phyloP scores from a whole-genome alignment of 1,284 basidiomycete species.

The Xanthoconium separans region DNA sequence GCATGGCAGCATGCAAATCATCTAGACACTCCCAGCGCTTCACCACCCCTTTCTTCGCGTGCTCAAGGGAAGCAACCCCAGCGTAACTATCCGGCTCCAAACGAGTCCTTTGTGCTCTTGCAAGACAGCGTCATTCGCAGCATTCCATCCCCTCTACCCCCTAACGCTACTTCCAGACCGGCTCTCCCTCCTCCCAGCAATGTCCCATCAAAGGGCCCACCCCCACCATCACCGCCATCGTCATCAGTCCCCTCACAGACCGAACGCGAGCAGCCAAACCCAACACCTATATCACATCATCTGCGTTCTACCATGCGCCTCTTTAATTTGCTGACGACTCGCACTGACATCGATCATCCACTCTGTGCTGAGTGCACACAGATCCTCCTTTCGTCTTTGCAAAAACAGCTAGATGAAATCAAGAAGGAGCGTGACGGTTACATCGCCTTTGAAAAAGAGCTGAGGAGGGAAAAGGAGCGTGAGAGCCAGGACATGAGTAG shows the following conservation, averaged over 20 bases:
- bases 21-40: slow-evolving; percentile 32
- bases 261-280: slow-evolving; percentile 53
- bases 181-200: slow-evolving; percentile 35
- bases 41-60: slow-evolving; percentile 44
- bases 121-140: slow-evolving; percentile 76
- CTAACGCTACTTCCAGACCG: slow-evolving; percentile 42
- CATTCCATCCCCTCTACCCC: slow-evolving; percentile 51
- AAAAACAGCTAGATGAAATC: slow-evolving; percentile 84
- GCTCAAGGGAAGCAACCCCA: slow-evolving; percentile 57
- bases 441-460: slow-evolving; percentile 86
- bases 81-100: slow-evolving; percentile 53
- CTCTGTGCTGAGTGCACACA: slow-evolving; percentile 94
- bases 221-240: slow-evolving; percentile 13
- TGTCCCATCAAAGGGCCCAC: slow-evolving; percentile 22
- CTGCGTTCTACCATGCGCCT: slow-evolving; percentile 71
- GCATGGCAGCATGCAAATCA: slow-evolving; percentile 59
- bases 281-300: slow-evolving; percentile 78
- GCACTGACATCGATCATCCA: slow-evolving; percentile 90
- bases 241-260: slow-evolving; percentile 31
- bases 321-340: slow-evolving; percentile 76
- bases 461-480: slow-evolving; percentile 69
- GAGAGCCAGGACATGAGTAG: slow-evolving; percentile 58
- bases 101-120: slow-evolving; percentile 87
- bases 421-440: slow-evolving; percentile 93
- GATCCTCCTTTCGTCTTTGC: slow-evolving; percentile 74